Base-by-base conservation (phyloP, 352 stramenopile genomes). In the Phytophthora agathidicida region DNA sequence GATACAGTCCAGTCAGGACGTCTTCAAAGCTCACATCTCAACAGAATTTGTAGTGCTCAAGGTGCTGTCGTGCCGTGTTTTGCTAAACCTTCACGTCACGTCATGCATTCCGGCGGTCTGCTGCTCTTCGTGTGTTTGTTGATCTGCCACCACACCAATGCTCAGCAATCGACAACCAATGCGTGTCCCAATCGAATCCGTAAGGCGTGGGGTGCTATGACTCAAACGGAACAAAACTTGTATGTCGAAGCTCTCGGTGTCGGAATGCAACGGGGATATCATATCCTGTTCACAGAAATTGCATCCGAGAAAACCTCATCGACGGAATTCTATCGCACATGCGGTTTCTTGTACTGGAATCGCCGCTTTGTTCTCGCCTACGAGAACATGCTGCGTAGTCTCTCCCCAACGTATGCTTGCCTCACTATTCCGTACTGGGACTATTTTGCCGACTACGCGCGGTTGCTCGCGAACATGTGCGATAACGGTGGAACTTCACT, bases 341-440 rank as follows among this genome's bases (percentile, higher is more conserved):
- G 77, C 39, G 72, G 68, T 2, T 75, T 86, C 41, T 13, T 83
- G 33, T 82, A 78, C 53, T 87, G 77, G 77, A 65, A 84, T 37
- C 71, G 74, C 9, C 72, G 68, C 3, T 80, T 79, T 28, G 26
- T 84, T 19, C 46, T 84, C 7, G 76, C 62, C 2, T 84, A 80
- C 46, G 76, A 86, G 47, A 76, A 80, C 24, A 86, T 86, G 76
- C 54, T 86, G 1, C 71, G 76, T 17, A 76, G 68, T 30, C 66
- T 85, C 7, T 65, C 38, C 3, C 41, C 58, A 0, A 51, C 53
- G 20, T 83, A 60, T 30, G 60, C 61, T 11, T 82, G 66, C 44
- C 22, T 86, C 20, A 80, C 74, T 9, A 71, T 87, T 16, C 77
- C 77, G 35, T 87, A 85, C 56, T 87, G 75, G 75, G 77, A 87